Evolutionary conservation across 805 yeast species (phyloP).

Genomic region (Candida corydali): DNA sequence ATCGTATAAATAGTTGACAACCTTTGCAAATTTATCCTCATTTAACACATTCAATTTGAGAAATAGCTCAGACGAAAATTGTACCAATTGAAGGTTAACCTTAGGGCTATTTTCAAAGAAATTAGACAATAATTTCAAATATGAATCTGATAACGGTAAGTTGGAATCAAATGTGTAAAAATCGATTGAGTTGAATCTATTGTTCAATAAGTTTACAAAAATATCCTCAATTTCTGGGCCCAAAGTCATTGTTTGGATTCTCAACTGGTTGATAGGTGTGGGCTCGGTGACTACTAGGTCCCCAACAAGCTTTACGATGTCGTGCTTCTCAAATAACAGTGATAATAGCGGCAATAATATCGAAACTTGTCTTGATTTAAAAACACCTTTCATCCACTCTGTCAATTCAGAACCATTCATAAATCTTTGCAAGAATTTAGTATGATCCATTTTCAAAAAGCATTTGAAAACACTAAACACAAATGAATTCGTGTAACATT

Average conservation of each 20-base stretch:
- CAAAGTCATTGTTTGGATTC: slow-evolving; percentile 15
- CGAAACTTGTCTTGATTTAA: neutral
- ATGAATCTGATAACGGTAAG: slow-evolving; percentile 1
- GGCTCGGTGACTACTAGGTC: neutral
- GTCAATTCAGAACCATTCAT: slow-evolving; percentile 5
- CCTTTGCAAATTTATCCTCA: slow-evolving; percentile 8
- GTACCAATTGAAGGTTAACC: slow-evolving; percentile 6
- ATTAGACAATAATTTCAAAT: slow-evolving; percentile 5
- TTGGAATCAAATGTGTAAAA: slow-evolving; percentile 3
- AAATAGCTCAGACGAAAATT: slow-evolving; percentile 6
- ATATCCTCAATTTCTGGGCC: slow-evolving; percentile 1
- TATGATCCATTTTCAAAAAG: slow-evolving; percentile 2
- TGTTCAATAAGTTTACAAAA: neutral
- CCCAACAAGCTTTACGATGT: neutral
- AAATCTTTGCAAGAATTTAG: neutral
- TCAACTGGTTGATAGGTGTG: slow-evolving; percentile 6
- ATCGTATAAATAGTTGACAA: slow-evolving; percentile 15
- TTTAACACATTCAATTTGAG: slow-evolving; percentile 10
- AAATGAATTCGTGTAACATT: slow-evolving; percentile 4
- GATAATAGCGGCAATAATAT: neutral
- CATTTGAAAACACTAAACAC: slow-evolving; percentile 8
- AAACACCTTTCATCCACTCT: neutral
- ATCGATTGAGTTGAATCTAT: slow-evolving; percentile 1
- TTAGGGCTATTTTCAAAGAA: slow-evolving; percentile 14
- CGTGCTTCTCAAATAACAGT: slow-evolving; percentile 1